Conservation (phyloP, 345 rosid species). For the Dovyalis caffra region DNA sequence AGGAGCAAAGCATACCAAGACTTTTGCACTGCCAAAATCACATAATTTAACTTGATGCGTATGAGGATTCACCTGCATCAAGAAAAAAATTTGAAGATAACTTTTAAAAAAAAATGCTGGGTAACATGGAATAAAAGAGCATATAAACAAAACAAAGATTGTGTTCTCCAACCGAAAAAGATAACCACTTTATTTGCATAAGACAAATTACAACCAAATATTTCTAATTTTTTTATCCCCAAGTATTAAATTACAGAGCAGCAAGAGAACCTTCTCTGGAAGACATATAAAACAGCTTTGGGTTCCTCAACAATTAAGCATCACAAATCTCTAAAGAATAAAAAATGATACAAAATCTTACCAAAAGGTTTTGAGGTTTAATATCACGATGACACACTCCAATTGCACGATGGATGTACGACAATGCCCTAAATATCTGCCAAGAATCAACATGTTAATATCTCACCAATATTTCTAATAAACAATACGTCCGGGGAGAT, state of each 20-base stretch:
- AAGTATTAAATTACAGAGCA: too few relatives aligned
- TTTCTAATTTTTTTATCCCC: neutral
- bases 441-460: slow-evolving; percentile 18
- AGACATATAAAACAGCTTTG: too few relatives aligned
- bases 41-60: slow-evolving; percentile 97
- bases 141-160: neutral
- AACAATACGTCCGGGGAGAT: neutral
- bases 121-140: neutral
- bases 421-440: slow-evolving; percentile 92
- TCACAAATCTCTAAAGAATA: too few relatives aligned
- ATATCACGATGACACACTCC: slow-evolving; percentile 96
- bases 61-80: slow-evolving; percentile 84
- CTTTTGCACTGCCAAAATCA: slow-evolving; percentile 99
- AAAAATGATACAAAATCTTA: slow-evolving; percentile 24
- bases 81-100: slow-evolving; percentile 1
- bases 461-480: neutral
- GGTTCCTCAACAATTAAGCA: too few relatives aligned
- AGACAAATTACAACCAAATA: neutral
- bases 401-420: slow-evolving; percentile 82
- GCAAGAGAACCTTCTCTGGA: too few relatives aligned
- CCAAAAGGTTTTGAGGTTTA: slow-evolving; percentile 98
- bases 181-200: neutral
- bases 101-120: neutral
- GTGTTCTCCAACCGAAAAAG: neutral
- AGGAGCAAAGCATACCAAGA: slow-evolving; percentile 56